A percentile compares a stretch with the other conserved stretches of the same genome.
Conservation (phyloP, 257 asterid species). For the Verbena officinalis region DNA sequence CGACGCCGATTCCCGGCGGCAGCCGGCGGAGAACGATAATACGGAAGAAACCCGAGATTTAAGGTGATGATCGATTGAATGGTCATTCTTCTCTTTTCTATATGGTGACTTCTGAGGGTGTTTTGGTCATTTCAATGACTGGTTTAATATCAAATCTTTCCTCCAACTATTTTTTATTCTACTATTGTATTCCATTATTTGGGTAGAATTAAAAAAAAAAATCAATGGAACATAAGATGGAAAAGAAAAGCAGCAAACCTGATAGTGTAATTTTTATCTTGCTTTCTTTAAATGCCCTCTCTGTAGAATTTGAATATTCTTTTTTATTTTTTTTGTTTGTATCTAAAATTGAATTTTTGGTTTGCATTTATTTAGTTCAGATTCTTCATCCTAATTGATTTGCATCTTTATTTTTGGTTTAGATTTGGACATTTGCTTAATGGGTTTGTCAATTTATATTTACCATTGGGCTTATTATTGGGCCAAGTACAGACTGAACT, state of each 20-base stretch:
- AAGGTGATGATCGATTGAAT: constrained; percentile 15
- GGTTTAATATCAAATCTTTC: too few species aligned
- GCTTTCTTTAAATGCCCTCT: neutral
- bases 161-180: too few species aligned
- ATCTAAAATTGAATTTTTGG: neutral
- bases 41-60: neutral
- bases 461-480: too few species aligned
- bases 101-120: constrained; percentile 5
- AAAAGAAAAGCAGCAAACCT: neutral
- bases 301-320: neutral
- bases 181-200: too few species aligned
- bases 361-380: too few species aligned
- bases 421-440: too few species aligned
- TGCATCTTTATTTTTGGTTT: too few species aligned
- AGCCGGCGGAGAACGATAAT: constrained; percentile 4
- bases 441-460: too few species aligned
- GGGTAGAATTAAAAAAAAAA: too few species aligned
- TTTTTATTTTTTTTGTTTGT: neutral
- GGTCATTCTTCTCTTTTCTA: constrained; percentile 4
- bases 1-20: constrained; percentile 32
- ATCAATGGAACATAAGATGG: too few species aligned
- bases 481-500: too few species aligned
- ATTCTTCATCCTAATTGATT: too few species aligned
- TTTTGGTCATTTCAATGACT: constrained; percentile 5
- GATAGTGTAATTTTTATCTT: neutral